Base-by-base conservation (phyloP, 106 monocot genomes). In the Dendrobium huoshanense region DNA sequence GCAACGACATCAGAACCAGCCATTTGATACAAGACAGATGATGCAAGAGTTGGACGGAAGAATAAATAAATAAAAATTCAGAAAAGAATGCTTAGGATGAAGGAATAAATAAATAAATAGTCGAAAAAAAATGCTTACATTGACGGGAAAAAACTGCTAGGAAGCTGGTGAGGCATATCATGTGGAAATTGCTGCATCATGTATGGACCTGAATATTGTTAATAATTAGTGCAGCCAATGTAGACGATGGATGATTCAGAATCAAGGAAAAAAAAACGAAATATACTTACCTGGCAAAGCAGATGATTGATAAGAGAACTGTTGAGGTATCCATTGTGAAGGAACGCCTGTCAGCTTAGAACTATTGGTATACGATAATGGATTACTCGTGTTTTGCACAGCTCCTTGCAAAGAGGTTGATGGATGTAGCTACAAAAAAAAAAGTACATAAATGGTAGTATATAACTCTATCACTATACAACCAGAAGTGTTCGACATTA, bases 231-330 rank as follows among this genome's bases (percentile, higher is more conserved):
- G 2, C 29, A 33, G 33, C 10, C 13, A 70, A 33, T 13, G 68
- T 3, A 24, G 33, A 31, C 3, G 68, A 33, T 31, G 68, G 10
- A 19, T 33, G 68, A 19, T 33, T 70, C 33, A 70, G 68, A 25
- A 31, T 19, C 33, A 37, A 33, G 15, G 9, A 5, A 33, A 4
- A 70, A 68, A 70, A 31, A 31, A 70, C 13, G 33, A 0, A 10
- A 9, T 11, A 13, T 2, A 4, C 3, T 0, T 70, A 70, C 68
- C 68, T 70, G 31, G 31, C 5, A 15, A 70, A 2, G 68, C 31
- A 33, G 68, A 70, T 70, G 9, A 33, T 70, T 31, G 33, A 70
- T 70, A 29, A 31, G 68, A 33, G 68, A 70, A 70, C 68, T 70
- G 68, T 70, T 70, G 68, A 11, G 68, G 33, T 15, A 13, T 13